Evolutionary conservation across 805 yeast species (phyloP), one percentile per base, ranked within the genome.

Genomic region (Candida insectalens): DNA sequence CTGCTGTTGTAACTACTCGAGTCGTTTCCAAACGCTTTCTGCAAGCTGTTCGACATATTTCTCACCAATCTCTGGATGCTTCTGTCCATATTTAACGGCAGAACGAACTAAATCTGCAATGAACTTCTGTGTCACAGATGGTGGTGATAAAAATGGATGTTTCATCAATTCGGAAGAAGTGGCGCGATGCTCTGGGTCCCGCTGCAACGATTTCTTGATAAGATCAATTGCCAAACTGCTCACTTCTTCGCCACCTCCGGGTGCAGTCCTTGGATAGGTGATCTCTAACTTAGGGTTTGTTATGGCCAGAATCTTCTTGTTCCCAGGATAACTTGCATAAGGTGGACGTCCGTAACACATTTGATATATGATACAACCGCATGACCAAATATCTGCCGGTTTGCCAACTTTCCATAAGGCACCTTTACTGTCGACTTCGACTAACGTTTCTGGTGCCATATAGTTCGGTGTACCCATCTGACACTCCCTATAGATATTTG

Each of bases 371-470:
- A 92, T 89, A 54, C 97, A 87, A 1, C 98, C 98, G 58, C 95
- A 83, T 15, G 97, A 87, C 98, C 98, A 92, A 12, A 92, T 77
- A 59, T 92, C 98, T 2, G 96, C 82, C 0, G 97, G 95, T 47
- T 78, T 80, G 1, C 97, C 96, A 8, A 88, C 94, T 54, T 74
- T 83, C 89, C 79, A 60, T 37, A 59, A 36, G 49, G 39, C 30
- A 19, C 39, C 42, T 28, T 38, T 34, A 28, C 50, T 17, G n/a
- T 34, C 50, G 29, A 47, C 51, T 54, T 81, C 94, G 29, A 80
- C 67, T 38, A 89, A 60, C 0, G 96, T 83, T 55, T 89, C 98
- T 0, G 98, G 98, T 0, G 98, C 96, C 97, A 89, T 92, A 54
- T 89, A 92, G 53, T 83, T 85, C 2, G 96, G 95, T 0, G 98